Conservation (phyloP, 129 eudicot genomes). For the Flaveria robusta region DNA sequence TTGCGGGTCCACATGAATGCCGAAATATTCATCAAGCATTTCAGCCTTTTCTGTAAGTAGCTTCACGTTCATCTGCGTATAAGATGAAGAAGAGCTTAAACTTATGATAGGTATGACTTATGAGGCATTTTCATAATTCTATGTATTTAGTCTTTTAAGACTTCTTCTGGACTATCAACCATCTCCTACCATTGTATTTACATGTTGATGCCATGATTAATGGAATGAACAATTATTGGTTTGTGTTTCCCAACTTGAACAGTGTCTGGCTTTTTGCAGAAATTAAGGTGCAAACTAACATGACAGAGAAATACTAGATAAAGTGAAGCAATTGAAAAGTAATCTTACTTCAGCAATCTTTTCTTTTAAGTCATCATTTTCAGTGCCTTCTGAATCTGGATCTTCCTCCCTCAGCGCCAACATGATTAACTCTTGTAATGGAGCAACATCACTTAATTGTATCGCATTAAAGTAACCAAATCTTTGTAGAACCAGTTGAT, state of each 20-base stretch:
- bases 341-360: constrained; percentile 77
- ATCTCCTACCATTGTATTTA: neutral
- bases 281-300: neutral
- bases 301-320: neutral
- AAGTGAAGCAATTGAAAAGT: constrained; percentile 19
- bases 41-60: constrained; percentile 69
- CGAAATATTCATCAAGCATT: constrained; percentile 82
- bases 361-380: constrained; percentile 60
- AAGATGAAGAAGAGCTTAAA: constrained; percentile 21
- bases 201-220: neutral
- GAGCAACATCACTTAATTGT: constrained; percentile 87
- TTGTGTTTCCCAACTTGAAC: neutral
- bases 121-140: neutral
- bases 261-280: neutral
- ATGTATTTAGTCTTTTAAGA: neutral
- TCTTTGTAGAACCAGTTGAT: constrained; percentile 89
- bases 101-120: neutral
- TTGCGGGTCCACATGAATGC: constrained; percentile 63
- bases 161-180: neutral
- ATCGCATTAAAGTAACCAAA: constrained; percentile 94
- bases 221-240: neutral
- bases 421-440: constrained; percentile 63
- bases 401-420: constrained; percentile 91
- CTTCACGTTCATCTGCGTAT: constrained; percentile 69
- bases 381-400: constrained; percentile 53